A percentile compares a stretch with the other conserved stretches of the same genome.
Conservation (phyloP, 1,139 yeast species). For the Kodamaea fungicola region DNA sequence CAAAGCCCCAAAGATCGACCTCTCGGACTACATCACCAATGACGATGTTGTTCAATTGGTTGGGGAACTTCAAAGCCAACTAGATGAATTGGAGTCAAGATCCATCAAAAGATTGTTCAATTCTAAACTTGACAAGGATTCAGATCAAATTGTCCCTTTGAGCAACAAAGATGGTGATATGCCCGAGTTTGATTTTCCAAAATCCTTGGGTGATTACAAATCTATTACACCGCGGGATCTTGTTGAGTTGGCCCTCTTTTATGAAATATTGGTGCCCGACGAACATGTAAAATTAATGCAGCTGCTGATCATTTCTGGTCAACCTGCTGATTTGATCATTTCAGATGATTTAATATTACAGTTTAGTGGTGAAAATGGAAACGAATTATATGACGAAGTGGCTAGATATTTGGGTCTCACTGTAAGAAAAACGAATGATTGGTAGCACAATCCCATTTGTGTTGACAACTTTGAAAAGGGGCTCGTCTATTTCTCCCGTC, state of each 20-base stretch:
- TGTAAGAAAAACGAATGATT: neutral
- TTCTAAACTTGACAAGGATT: slow-evolving; percentile 16
- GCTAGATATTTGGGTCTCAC: slow-evolving; percentile 65
- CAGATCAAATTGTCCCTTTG: slow-evolving; percentile 11
- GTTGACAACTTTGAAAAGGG: no score
- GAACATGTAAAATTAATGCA: slow-evolving; percentile 6
- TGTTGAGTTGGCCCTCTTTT: slow-evolving; percentile 60
- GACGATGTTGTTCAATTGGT: slow-evolving; percentile 73
- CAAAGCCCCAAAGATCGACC: slow-evolving; percentile 32
- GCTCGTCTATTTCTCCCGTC: no score
- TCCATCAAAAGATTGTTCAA: slow-evolving; percentile 58
- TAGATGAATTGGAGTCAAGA: slow-evolving; percentile 68
- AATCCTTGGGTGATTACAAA: slow-evolving; percentile 52
- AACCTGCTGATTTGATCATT: slow-evolving; percentile 6
- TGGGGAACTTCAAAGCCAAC: slow-evolving; percentile 84
- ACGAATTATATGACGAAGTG: slow-evolving; percentile 56
- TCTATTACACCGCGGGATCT: slow-evolving; percentile 42
- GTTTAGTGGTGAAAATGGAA: slow-evolving; percentile 30
- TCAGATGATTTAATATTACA: slow-evolving; percentile 38
- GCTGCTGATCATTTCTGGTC: slow-evolving; percentile 5
- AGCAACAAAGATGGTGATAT: slow-evolving; percentile 54
- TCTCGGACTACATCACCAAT: slow-evolving; percentile 66
- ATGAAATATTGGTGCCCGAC: slow-evolving; percentile 60
- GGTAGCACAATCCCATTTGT: neutral
- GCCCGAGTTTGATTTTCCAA: slow-evolving; percentile 58